These are phyloP conservation scores for Trichoderma orchidacearum DNA, from an alignment of 495 filamentous ascomycete genomes.

Conservation along the genomic window DNA sequence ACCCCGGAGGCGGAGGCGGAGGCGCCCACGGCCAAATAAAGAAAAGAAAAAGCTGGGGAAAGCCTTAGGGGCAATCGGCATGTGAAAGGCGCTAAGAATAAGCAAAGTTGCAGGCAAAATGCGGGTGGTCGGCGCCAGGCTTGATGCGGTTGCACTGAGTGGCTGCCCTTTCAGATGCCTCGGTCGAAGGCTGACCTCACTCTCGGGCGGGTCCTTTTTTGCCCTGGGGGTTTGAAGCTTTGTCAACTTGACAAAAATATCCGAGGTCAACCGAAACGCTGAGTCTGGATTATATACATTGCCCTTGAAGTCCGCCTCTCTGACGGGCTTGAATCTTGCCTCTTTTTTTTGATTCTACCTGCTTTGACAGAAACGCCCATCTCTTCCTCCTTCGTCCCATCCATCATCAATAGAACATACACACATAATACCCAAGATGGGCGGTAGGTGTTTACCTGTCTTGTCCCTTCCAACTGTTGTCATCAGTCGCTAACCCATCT, in stretches of 20 bases:
- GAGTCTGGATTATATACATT: background rate
- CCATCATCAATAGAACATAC: background rate
- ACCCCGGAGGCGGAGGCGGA: background rate
- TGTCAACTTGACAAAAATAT: background rate
- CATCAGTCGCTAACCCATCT: background rate
- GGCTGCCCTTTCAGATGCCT: too few species aligned
- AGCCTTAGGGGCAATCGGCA: background rate
- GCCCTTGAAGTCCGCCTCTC: background rate
- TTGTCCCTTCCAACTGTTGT: background rate
- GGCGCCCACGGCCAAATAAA: too few species aligned
- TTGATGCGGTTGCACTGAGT: too few species aligned
- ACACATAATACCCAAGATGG: background rate
- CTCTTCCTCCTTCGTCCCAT: background rate
- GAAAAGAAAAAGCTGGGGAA: background rate
- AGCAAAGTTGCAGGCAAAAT: too few species aligned
- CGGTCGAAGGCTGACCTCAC: background rate
- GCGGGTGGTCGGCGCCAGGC: background rate
- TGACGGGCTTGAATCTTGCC: too few species aligned
- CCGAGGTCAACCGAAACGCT: background rate
- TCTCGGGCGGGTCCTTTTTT: background rate
- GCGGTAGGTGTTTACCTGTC: background rate
- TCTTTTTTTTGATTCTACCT: background rate
- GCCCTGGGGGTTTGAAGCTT: too few species aligned
- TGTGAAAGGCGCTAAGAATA: background rate
- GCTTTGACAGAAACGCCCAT: background rate